Conservation (phyloP, 2,329 filamentous ascomycete species). For the Niveomyces coronatus region DNA sequence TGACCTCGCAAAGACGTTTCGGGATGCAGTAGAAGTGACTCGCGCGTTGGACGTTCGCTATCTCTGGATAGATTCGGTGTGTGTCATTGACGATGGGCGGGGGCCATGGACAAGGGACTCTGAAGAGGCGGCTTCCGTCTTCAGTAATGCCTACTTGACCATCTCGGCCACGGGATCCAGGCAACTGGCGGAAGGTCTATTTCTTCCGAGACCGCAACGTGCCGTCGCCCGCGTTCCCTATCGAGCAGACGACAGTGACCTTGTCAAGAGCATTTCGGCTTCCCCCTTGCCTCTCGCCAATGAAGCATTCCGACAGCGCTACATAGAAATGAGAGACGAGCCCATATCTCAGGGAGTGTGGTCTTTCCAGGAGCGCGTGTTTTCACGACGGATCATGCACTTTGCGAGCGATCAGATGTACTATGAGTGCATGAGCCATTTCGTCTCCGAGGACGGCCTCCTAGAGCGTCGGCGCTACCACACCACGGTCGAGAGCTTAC, state of each 20-base stretch:
- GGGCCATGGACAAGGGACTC: constrained; percentile 4
- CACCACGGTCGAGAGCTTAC: background rate
- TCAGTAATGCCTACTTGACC: constrained; percentile 5
- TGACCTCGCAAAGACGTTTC: constrained; percentile 4
- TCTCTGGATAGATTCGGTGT: constrained; percentile 9
- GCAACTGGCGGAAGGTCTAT: constrained; percentile 1
- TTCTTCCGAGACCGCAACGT: background rate
- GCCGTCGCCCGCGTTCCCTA: background rate
- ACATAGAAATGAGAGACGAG: background rate
- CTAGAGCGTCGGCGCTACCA: background rate
- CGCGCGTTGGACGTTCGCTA: constrained; percentile 1
- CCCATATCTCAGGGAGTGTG: constrained; percentile 3
- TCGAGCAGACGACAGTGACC: background rate
- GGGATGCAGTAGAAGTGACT: constrained; percentile 7
- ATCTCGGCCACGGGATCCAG: background rate
- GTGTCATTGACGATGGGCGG: background rate
- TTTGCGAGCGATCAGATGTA: constrained; percentile 8
- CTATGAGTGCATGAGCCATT: background rate
- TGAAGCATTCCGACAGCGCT: background rate
- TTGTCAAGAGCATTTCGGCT: background rate
- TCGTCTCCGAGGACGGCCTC: constrained; percentile 4
- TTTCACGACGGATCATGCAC: constrained; percentile 5
- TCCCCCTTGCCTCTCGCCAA: background rate
- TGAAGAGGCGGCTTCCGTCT: background rate
- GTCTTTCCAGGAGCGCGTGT: constrained; percentile 8